These are phyloP conservation scores for Colletotrichum tabaci DNA, from an alignment of 2,329 filamentous ascomycete genomes.

Conservation along the genomic window DNA sequence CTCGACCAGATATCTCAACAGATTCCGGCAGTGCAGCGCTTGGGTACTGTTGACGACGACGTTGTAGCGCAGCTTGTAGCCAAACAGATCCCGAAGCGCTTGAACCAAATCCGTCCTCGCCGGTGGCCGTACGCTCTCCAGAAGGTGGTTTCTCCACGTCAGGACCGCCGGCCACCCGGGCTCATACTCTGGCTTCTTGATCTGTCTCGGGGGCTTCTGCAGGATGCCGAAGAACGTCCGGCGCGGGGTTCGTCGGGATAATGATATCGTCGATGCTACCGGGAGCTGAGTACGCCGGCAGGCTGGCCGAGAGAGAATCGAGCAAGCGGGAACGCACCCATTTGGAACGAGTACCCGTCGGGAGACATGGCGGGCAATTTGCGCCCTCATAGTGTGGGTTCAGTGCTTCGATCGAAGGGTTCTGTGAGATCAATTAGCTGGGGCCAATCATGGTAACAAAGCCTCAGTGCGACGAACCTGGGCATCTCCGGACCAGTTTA, in stretches of 20 bases:
- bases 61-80: constrained; percentile 64
- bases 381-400: constrained; percentile 59
- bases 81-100: constrained; percentile 77
- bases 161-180: constrained; percentile 82
- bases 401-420: constrained; percentile 28
- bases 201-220: constrained; percentile 69
- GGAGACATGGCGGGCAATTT: constrained; percentile 61
- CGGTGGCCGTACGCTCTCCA: constrained; percentile 76
- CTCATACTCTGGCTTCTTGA: constrained; percentile 75
- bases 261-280: constrained; percentile 44
- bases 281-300: constrained; percentile 46
- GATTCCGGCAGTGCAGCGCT: constrained; percentile 67
- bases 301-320: constrained; percentile 49
- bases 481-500: constrained; percentile 33
- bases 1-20: constrained; percentile 72
- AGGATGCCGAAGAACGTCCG: constrained; percentile 75
- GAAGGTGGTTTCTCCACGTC: constrained; percentile 74
- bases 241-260: constrained; percentile 44
- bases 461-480: constrained; percentile 18
- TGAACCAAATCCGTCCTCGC: constrained; percentile 72
- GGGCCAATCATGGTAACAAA: neutral
- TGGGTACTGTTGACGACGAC: constrained; percentile 75
- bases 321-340: constrained; percentile 52
- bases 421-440: constrained; percentile 17
- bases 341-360: constrained; percentile 55